Evolutionary conservation across 2,329 filamentous ascomycete genomes (phyloP).

Genomic region (Nemania sp.): DNA sequence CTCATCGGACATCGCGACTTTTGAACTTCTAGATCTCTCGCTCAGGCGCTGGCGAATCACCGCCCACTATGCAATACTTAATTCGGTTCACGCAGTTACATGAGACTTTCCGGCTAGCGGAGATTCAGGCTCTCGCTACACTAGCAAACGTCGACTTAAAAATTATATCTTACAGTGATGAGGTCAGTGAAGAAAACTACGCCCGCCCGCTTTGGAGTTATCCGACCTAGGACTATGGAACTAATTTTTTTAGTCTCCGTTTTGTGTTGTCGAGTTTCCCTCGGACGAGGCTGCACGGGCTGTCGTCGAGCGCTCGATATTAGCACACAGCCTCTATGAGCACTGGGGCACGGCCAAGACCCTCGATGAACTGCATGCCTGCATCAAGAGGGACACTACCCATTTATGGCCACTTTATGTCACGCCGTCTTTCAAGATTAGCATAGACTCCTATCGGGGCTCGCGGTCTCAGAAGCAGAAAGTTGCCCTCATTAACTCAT

Average conservation of each 20-base stretch:
- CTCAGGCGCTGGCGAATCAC: neutral
- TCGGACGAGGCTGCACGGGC: conserved; percentile 72
- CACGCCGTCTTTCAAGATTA: conserved; percentile 81
- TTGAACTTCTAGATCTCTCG: neutral
- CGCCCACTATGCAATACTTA: conserved; percentile 75
- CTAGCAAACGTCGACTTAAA: conserved; percentile 75
- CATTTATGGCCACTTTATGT: conserved; percentile 76
- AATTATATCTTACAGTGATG: conserved; percentile 78
- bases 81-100: conserved; percentile 91
- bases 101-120: conserved; percentile 88
- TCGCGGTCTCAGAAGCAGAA: conserved; percentile 74
- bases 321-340: conserved; percentile 86
- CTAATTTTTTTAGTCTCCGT: conserved; percentile 75
- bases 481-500: conserved; percentile 82
- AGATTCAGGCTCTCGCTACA: conserved; percentile 83
- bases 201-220: neutral
- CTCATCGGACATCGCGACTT: neutral
- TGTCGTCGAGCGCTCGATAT: conserved; percentile 81
- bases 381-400: conserved; percentile 69
- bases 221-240: conserved; percentile 38
- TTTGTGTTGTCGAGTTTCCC: conserved; percentile 79
- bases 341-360: conserved; percentile 82
- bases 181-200: conserved; percentile 65
- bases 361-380: conserved; percentile 75
- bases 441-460: conserved; percentile 83